Base-by-base conservation (phyloP, 2,329 filamentous ascomycete species). In the Nigrospora osmanthi region DNA sequence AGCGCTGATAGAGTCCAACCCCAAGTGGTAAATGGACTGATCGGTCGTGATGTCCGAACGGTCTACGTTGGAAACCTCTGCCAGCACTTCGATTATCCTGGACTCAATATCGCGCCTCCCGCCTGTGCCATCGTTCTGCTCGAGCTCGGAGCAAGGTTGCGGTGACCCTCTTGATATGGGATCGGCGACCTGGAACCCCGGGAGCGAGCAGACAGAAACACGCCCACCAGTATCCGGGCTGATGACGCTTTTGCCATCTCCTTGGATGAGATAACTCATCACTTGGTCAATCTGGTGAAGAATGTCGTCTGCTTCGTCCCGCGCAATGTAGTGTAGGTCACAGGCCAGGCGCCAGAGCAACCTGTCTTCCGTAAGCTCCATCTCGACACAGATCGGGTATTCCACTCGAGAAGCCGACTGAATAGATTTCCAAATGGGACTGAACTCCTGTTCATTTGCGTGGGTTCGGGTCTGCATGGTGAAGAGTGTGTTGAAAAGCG, bases 1-100 rank as follows among this genome's bases (percentile, higher is more conserved):
- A 2, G 89, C 85, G 51, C 84, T 91, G 61, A 96, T 95, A 0
- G 90, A 96, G 60, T 96, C 90, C 1, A 96, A 77, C 0, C 90
- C 90, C 2, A 96, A 73, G 50, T 93, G 83, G 61, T 93, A 95
- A 12, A 95, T 76, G 0, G 76, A 87, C 42, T 81, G 76, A 1
- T 72, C 68, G 45, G 72, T 73, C 3, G 67, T 63, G 42, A 95
- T 85, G 2, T 78, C 69, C 0, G 70, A 58, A 15, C 71, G 63
- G 0, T 81, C 68, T 0, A 85, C 64, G 14, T 75, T 77, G 0
- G 89, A 86, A 1, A 90, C 71, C 30, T 71, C 58, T 1, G 73
- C 66, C 13, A 85, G 61, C 0, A 75, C 66, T 2, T 65, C 57
- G 2, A 77, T 64, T 16, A 84, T 69, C 0, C 47, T 70, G 11